Conservation (phyloP, 805 yeast genomes). For the Starmera pachycereana region DNA sequence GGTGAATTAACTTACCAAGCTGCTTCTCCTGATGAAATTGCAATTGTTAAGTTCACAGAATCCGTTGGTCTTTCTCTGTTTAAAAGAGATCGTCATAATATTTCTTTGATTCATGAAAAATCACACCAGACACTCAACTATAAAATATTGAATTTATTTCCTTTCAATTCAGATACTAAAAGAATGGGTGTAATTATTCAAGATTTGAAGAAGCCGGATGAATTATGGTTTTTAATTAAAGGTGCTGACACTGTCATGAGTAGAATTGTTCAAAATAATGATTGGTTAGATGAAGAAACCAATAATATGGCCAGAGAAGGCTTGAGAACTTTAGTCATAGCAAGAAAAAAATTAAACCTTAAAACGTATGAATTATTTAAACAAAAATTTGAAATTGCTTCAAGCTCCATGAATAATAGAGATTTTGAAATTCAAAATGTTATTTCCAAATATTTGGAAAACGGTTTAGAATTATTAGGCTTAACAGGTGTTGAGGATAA, state of each 20-base stretch:
- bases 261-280: constrained; percentile 70
- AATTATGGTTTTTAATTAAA: constrained; percentile 77
- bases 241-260: constrained; percentile 97
- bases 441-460: constrained; percentile 62
- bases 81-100: constrained; percentile 71
- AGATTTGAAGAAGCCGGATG: constrained; percentile 46
- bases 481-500: constrained; percentile 97
- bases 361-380: constrained; percentile 53
- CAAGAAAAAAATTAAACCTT: constrained; percentile 58
- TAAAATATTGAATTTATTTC: constrained; percentile 76
- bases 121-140: constrained; percentile 42
- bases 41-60: constrained; percentile 89
- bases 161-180: constrained; percentile 91
- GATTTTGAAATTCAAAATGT: constrained; percentile 65
- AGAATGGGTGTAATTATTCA: constrained; percentile 87
- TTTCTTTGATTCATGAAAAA: constrained; percentile 56
- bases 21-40: constrained; percentile 97
- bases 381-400: constrained; percentile 58
- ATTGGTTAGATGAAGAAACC: constrained; percentile 97
- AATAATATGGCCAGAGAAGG: constrained; percentile 99
- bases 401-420: constrained; percentile 69
- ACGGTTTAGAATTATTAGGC: constrained; percentile 77
- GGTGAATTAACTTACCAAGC: constrained; percentile 83
- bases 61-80: constrained; percentile 71
- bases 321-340: constrained; percentile 86